Conservation (phyloP, 768 basidiomycete species). For the Suillus subaureus region DNA sequence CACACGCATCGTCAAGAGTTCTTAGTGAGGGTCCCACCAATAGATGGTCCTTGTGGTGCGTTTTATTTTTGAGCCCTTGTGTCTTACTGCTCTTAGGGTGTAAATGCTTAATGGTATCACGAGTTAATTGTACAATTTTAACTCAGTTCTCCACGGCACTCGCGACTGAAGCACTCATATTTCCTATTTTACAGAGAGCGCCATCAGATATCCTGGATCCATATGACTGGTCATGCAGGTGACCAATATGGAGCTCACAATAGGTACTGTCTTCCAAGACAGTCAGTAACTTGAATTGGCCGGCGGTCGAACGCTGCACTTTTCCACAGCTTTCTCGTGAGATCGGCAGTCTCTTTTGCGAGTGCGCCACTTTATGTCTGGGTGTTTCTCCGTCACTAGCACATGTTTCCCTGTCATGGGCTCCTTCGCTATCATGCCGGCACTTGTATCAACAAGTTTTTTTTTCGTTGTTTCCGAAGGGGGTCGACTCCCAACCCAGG, state of each 20-base stretch:
- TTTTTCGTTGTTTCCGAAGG: not conserved
- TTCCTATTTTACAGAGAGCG: not conserved
- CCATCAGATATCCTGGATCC: not conserved
- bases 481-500: not conserved
- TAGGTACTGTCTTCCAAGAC: not conserved
- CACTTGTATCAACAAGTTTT: too few species aligned
- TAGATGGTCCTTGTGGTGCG: not conserved
- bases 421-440: not conserved
- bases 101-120: not conserved
- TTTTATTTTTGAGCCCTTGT: not conserved
- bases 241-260: not conserved
- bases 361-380: not conserved
- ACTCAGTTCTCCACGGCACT: not conserved
- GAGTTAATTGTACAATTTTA: conserved; percentile 4
- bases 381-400: not conserved
- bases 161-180: not conserved
- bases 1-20: not conserved
- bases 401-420: not conserved
- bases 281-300: not conserved
- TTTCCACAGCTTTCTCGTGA: not conserved
- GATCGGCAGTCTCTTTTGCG: not conserved
- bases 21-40: not conserved
- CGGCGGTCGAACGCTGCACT: not conserved
- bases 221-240: conserved; percentile 9
- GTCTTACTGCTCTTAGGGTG: not conserved